Percentiles rank a stretch among this genome's conserved stretches.
Conservation (phyloP, 306 rosid species). For the Cucurbita ficifolia region DNA sequence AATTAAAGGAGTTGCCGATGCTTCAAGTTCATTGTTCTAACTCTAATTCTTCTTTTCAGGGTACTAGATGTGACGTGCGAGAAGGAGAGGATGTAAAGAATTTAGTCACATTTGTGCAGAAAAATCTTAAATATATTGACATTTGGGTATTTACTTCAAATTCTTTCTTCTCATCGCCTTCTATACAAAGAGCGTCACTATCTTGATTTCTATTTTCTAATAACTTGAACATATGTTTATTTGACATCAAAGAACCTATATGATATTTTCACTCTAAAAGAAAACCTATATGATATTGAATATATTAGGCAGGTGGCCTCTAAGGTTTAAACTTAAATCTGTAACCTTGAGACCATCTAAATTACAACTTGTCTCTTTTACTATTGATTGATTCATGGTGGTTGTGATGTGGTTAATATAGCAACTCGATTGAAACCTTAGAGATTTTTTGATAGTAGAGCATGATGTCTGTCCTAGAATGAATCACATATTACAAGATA, state of each 20-base stretch:
- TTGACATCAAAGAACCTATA: not conserved
- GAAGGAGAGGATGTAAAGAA: slow-evolving; percentile 69
- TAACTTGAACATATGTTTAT: not conserved
- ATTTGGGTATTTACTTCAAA: slow-evolving; percentile 54
- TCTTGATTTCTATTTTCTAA: not conserved
- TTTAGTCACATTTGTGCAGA: slow-evolving; percentile 67
- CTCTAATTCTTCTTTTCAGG: slow-evolving; percentile 28
- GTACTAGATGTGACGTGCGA: slow-evolving; percentile 71
- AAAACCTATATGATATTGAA: not conserved
- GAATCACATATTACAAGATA: not conserved
- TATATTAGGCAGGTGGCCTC: not conserved
- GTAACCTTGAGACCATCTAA: not conserved
- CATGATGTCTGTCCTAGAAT: not conserved
- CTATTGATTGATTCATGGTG: not conserved
- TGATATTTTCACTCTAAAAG: not conserved
- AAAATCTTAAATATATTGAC: slow-evolving; percentile 57
- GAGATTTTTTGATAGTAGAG: not conserved
- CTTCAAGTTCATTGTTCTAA: slow-evolving; percentile 12
- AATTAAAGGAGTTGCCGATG: slow-evolving; percentile 6
- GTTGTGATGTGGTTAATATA: not conserved
- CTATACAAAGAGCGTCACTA: not conserved
- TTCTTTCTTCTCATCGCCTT: not conserved
- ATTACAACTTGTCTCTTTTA: not conserved
- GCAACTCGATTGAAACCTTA: not conserved
- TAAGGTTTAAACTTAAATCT: not conserved